A percentile compares a stretch with the other conserved stretches of the same genome.
phyloP scores from a whole-genome alignment of 2,329 filamentous ascomycete genomes.

The Aspergillus niger region DNA sequence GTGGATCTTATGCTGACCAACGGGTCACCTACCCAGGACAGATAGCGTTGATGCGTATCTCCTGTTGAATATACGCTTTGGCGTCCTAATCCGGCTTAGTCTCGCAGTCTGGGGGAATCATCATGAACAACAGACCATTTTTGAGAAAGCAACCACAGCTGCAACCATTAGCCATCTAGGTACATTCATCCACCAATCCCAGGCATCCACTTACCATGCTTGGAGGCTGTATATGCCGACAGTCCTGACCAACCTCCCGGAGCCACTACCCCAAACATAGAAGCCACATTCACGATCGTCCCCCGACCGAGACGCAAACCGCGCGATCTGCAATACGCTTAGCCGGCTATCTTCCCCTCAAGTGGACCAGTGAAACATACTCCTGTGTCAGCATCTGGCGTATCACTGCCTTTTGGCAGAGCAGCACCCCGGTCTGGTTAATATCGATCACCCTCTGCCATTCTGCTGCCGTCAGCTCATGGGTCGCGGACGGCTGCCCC shows the following conservation, averaged over 20 bases:
- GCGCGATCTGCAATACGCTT: neutral
- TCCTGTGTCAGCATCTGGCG: slow-evolving; percentile 28
- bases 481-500: slow-evolving; percentile 46
- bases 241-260: slow-evolving; percentile 19
- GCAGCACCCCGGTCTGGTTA: slow-evolving; percentile 60
- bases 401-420: slow-evolving; percentile 40
- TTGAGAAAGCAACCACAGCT: slow-evolving; percentile 30
- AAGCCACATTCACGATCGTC: slow-evolving; percentile 30
- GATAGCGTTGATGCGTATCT: slow-evolving; percentile 62
- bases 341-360: slow-evolving; percentile 11
- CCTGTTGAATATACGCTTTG: slow-evolving; percentile 52
- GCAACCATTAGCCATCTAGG: neutral
- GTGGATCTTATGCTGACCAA: neutral
- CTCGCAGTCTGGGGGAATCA: neutral
- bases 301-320: slow-evolving; percentile 20
- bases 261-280: slow-evolving; percentile 24
- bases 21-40: slow-evolving; percentile 50
- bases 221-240: slow-evolving; percentile 26
- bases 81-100: slow-evolving; percentile 35
- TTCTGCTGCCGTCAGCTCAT: slow-evolving; percentile 50
- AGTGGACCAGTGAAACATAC: slow-evolving; percentile 14
- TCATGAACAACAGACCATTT: slow-evolving; percentile 17
- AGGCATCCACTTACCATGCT: slow-evolving; percentile 23
- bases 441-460: slow-evolving; percentile 56
- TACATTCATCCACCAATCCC: neutral